Evolutionary conservation across 2,329 filamentous ascomycete genomes (phyloP).

Genomic region (Verticillium nubilum): DNA sequence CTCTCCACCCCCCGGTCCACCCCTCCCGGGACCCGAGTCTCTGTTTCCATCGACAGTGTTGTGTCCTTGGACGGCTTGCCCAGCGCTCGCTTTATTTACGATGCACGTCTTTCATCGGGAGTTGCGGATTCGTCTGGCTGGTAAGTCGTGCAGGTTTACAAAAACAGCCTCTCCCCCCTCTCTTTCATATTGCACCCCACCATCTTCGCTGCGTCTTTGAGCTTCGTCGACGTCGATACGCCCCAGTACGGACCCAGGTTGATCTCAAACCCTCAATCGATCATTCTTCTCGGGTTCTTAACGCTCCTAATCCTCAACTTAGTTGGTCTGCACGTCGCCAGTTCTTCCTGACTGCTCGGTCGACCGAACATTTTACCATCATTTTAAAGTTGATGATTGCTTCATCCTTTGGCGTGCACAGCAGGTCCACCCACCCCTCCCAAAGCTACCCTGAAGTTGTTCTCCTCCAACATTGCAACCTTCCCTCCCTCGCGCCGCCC

Average conservation of each 20-base stretch:
- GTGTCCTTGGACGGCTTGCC: background rate
- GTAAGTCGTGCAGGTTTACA: background rate
- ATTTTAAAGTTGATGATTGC: background rate
- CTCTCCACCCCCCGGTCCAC: background rate
- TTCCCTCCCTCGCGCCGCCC: background rate
- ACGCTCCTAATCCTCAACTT: background rate
- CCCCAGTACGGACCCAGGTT: background rate
- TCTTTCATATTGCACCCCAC: background rate
- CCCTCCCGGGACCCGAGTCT: background rate
- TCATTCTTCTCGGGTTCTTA: background rate
- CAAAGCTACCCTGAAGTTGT: background rate
- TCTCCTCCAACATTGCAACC: background rate
- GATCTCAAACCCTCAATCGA: background rate
- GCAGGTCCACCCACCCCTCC: background rate
- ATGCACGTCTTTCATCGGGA: background rate
- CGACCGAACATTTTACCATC: too few relatives aligned
- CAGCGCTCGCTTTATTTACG: background rate
- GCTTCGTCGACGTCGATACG: too few relatives aligned
- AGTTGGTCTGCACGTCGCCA: background rate
- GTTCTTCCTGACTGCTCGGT: too few relatives aligned
- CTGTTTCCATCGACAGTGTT: background rate
- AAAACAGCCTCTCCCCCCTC: background rate
- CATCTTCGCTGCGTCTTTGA: background rate
- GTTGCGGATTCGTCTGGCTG: background rate
- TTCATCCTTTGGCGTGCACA: background rate